Conservation (phyloP, 2,329 filamentous ascomycete genomes). For the Fusarium coicis region DNA sequence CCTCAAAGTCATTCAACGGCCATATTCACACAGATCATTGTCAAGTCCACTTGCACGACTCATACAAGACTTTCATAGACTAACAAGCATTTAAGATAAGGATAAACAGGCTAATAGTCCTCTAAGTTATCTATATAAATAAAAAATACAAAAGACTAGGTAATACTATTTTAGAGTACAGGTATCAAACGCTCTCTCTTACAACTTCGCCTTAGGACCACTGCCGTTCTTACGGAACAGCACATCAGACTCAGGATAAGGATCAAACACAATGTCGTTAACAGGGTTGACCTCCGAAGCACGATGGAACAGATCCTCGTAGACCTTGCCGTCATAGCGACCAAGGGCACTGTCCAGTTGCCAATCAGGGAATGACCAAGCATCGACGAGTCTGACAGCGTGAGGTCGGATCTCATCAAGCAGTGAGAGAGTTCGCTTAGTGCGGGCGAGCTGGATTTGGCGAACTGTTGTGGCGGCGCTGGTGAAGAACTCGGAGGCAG, state of each 20-base stretch:
- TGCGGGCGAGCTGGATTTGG: slow-evolving; percentile 76
- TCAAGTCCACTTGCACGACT: not conserved
- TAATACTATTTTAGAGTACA: not conserved
- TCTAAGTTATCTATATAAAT: not conserved
- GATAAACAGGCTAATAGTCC: not conserved
- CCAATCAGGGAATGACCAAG: slow-evolving; percentile 83
- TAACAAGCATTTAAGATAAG: not conserved
- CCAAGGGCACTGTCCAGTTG: slow-evolving; percentile 78
- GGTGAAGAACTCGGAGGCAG: slow-evolving; percentile 78
- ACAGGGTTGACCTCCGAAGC: slow-evolving; percentile 79
- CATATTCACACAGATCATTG: not conserved
- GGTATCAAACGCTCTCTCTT: slow-evolving; percentile 1
- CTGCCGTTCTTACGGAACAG: slow-evolving; percentile 32
- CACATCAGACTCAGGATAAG: slow-evolving; percentile 66
- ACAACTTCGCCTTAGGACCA: slow-evolving; percentile 21
- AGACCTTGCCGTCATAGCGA: slow-evolving; percentile 78
- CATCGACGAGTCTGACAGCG: slow-evolving; percentile 75
- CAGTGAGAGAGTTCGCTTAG: slow-evolving; percentile 74
- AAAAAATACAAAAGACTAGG: not conserved
- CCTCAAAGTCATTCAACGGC: not conserved
- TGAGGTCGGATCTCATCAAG: slow-evolving; percentile 79
- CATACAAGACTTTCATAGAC: not conserved
- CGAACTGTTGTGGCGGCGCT: slow-evolving; percentile 75
- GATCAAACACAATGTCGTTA: slow-evolving; percentile 77
- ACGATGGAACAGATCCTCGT: slow-evolving; percentile 79